Base-by-base conservation (phyloP, 129 eudicot genomes). In the Sambucus nigra region DNA sequence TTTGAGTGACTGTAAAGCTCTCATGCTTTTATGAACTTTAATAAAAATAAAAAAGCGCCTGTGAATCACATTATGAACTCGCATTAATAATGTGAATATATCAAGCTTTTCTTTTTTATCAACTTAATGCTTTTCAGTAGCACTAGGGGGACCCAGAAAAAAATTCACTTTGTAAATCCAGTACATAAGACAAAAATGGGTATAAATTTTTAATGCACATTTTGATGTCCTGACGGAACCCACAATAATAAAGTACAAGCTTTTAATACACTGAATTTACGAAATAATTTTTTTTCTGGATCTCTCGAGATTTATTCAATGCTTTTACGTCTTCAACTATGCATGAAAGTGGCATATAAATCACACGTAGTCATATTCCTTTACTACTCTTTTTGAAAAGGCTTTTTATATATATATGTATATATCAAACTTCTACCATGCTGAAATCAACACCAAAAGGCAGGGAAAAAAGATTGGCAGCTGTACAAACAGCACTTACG, bases 311-410 rank as follows among this genome's bases (percentile, higher is more conserved):
- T 7, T 14, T 28, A 11, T 53, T 17, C n/a, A n/a, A 6, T 17
- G 7, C 38, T 32, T 28, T n/a, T 55, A 28, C 25, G 35, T 10
- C 59, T 20, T 55, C 48, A 55, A 18, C 48, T 19, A 31, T 38
- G 47, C 2, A 55, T 55, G 47, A 33, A 14, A 55, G 20, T 33
- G 20, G 28, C 14, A 27, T 25, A 14, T 13, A 51, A 25, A 27
- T 54, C 59, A 57, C 21, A 39, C 9, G 32, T 57, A 39, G 35
- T 14, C 48, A 15, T 1, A 14, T 7, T 7, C 28, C 32, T 38
- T 40, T 56, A 22, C 19, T 35, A 20, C 46, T 55, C 60, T 12
- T 16, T 55, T 55, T 26, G 1, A 32, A 39, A 35, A 55, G 48
- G 19, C 46, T 12, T 29, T 55, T 55, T 38, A 55, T 20, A 16